Evolutionary conservation across 768 basidiomycete species (phyloP), one percentile per base, ranked within the genome.

Genomic region (Psilocybe cubensis): DNA sequence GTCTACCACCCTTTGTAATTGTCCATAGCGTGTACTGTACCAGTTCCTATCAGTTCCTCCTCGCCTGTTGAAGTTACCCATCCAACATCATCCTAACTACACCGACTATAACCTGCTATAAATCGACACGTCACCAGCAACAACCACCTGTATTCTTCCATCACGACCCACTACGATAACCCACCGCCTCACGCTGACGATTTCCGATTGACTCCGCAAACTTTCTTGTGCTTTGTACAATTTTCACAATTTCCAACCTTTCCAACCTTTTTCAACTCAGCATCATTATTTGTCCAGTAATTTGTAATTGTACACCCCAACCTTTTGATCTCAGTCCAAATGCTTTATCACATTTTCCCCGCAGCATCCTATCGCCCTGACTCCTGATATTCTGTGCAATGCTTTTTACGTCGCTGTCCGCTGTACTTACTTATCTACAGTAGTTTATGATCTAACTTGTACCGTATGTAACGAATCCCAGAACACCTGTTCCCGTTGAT

Each of bases 1-100:
- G 23, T 49, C 44, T 42, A 44, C 49, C 29, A n/a, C 25, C 29
- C 54, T 43, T 60, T 56, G 59, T 60, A 56, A 48, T 23, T 56
- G 31, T 56, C 35, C 33, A 45, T 28, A 24, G 42, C 23, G 11
- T 44, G 18, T 21, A 21, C 20, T 44, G 20, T 54, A 47, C 21
- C 35, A 48, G 38, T 27, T n/a, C n/a, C n/a, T n/a, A n/a, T n/a
- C n/a, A 45, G 18, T 21, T 27, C 43, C 25, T 25, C 43, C 53
- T 45, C 53, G 25, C 8, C 41, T 28, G 18, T 43, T 33, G 31
- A 7, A 38, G 14, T 23, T 45, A 24, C 23, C 31, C 47, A 24
- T 55, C 23, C 23, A 21, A 51, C 24, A 12, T 38, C 24, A 12
- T 38, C 53, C 18, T 45, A 23, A 47, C 31, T 42, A 21, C 17